Evolutionary conservation across 495 filamentous ascomycete species (phyloP).

Genomic region (Aspergillus mulundensis): DNA sequence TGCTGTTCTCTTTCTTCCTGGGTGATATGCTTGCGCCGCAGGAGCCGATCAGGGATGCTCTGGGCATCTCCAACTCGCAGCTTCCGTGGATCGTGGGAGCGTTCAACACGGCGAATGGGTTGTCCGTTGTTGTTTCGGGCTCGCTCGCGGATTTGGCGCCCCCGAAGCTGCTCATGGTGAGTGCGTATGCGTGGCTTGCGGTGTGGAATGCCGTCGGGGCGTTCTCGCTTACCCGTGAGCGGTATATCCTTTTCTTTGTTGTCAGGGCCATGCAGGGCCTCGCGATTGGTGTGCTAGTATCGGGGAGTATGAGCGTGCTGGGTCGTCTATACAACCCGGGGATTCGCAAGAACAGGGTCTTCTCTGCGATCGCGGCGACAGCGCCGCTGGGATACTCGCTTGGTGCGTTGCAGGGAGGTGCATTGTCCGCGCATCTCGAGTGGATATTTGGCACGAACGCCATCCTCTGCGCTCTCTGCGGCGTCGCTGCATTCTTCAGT

Average conservation of each 20-base stretch:
- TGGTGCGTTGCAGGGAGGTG: constrained; percentile 29
- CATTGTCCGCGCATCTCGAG: constrained; percentile 19
- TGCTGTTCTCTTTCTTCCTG: constrained; percentile 44
- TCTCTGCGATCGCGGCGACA: constrained; percentile 30
- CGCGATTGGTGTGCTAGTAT: constrained; percentile 29
- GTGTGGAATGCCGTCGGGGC: constrained; percentile 42
- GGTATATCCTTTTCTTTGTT: constrained; percentile 25
- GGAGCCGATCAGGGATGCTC: constrained; percentile 24
- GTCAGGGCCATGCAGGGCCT: constrained; percentile 34
- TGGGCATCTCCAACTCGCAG: constrained; percentile 36
- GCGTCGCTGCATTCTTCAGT: constrained; percentile 20
- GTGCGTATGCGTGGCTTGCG: constrained; percentile 41
- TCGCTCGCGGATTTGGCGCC: constrained; percentile 41
- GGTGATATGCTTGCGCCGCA: constrained; percentile 42
- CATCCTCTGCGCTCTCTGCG: constrained; percentile 24
- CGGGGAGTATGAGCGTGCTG: constrained; percentile 30
- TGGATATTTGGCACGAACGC: constrained; percentile 35
- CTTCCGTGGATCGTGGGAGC: constrained; percentile 44
- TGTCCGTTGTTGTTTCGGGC: constrained; percentile 44
- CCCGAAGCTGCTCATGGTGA: constrained; percentile 39
- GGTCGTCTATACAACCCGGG: constrained; percentile 31
- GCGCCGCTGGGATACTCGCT: constrained; percentile 32
- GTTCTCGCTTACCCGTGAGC: constrained; percentile 28
- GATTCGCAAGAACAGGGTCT: constrained; percentile 31
- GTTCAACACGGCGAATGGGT: constrained; percentile 35